Evolutionary conservation across 2,329 filamentous ascomycete species (phyloP).

Genomic region (Cordyceps cateniannulata): DNA sequence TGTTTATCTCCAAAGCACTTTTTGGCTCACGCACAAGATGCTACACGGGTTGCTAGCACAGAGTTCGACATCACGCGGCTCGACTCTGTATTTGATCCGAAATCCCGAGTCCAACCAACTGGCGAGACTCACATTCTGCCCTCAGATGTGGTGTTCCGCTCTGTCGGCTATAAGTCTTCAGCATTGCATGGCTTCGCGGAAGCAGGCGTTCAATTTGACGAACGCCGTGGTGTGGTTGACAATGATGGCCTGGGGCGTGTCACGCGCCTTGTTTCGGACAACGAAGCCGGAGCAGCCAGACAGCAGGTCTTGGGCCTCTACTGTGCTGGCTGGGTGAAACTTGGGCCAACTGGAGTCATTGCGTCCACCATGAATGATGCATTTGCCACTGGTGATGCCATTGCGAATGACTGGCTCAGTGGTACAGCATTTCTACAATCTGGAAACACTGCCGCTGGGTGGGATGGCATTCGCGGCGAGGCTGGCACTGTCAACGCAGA

Average conservation of each 20-base stretch:
- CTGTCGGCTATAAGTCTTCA: constrained; percentile 88
- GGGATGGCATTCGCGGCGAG: constrained; percentile 67
- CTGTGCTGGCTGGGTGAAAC: constrained; percentile 94
- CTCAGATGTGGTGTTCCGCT: constrained; percentile 74
- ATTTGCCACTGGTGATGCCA: constrained; percentile 79
- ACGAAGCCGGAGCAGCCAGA: constrained; percentile 26
- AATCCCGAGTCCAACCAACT: constrained; percentile 41
- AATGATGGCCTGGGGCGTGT: constrained; percentile 79
- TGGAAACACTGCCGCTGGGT: constrained; percentile 44
- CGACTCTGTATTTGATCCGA: constrained; percentile 46
- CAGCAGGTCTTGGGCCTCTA: constrained; percentile 65
- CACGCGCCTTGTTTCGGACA: constrained; percentile 28
- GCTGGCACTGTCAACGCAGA: constrained; percentile 45
- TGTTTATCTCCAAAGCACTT: constrained; percentile 74
- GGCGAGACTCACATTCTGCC: constrained; percentile 48
- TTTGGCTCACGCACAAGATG: constrained; percentile 37
- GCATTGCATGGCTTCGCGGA: constrained; percentile 68
- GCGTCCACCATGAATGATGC: constrained; percentile 94
- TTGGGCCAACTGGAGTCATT: constrained; percentile 90
- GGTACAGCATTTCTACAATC: constrained; percentile 33
- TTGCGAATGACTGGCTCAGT: constrained; percentile 67
- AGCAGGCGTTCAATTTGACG: constrained; percentile 72
- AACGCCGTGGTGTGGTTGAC: constrained; percentile 64
- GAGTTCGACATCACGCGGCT: constrained; percentile 60
- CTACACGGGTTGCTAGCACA: constrained; percentile 53